Conservation (phyloP, 202 grass and related monocot genomes). For the Saccharum hybrid region DNA sequence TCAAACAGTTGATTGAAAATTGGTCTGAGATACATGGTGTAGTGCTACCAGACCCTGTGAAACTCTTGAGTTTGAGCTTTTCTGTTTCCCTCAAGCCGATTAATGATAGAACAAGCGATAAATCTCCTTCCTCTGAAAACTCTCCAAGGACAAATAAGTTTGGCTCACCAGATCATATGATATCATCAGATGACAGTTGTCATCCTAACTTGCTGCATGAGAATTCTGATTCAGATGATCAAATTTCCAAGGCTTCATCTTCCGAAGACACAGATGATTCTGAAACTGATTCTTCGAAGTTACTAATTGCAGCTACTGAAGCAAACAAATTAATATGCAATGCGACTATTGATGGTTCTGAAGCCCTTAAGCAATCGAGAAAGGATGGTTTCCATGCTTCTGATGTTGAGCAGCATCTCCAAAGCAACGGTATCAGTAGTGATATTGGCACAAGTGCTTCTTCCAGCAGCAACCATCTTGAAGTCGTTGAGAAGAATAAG, state of each 20-base stretch:
- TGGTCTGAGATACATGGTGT: constrained; percentile 78
- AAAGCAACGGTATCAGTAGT: constrained; percentile 29
- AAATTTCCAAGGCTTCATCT: constrained; percentile 11
- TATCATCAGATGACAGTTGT: constrained; percentile 19
- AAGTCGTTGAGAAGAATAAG: constrained; percentile 1
- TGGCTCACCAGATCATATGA: constrained; percentile 24
- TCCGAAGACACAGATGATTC: constrained; percentile 48
- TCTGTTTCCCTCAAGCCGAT: constrained; percentile 41
- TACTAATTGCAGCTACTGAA: constrained; percentile 45
- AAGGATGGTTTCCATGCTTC: constrained; percentile 32
- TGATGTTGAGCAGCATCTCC: constrained; percentile 18
- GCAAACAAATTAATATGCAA: constrained; percentile 39
- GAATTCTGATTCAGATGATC: constrained; percentile 32
- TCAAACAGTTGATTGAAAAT: constrained; percentile 84
- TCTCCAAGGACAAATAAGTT: constrained; percentile 6
- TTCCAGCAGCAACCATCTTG: constrained; percentile 40
- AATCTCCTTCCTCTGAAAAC: constrained; percentile 31
- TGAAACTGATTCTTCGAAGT: constrained; percentile 40
- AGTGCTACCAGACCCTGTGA: constrained; percentile 70
- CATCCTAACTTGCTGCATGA: constrained; percentile 30
- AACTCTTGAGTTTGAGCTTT: constrained; percentile 59
- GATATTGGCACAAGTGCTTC: constrained; percentile 7
- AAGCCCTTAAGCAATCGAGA: constrained; percentile 15
- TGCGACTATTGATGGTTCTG: constrained; percentile 26
- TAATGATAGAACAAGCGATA: constrained; percentile 42